Evolutionary conservation across 352 stramenopile genomes (phyloP).

Genomic region (Elongisporangium anandrum): DNA sequence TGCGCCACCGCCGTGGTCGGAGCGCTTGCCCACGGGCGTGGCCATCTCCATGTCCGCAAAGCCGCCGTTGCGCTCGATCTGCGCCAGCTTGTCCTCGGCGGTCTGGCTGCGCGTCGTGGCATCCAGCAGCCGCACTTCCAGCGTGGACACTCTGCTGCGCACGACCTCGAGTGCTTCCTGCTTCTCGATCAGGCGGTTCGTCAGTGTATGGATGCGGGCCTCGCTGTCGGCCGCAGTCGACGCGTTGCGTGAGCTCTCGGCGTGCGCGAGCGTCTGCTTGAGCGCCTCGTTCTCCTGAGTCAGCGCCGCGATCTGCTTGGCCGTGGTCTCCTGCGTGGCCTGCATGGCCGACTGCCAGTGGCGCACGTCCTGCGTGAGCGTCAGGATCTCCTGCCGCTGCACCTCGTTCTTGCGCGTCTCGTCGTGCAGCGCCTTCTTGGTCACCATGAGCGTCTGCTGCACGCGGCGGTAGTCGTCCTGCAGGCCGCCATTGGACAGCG

Average conservation of each 20-base stretch:
- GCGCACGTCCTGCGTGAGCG: constrained; percentile 47
- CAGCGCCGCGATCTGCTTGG: constrained; percentile 31
- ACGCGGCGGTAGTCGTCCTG: constrained; percentile 53
- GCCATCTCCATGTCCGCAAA: constrained; percentile 64
- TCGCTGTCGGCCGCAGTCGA: constrained; percentile 31
- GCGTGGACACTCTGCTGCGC: constrained; percentile 59
- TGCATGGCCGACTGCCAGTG: constrained; percentile 41
- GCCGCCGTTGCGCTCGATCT: constrained; percentile 60
- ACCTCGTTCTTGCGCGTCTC: constrained; percentile 59
- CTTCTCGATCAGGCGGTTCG: constrained; percentile 78
- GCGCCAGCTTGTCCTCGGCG: constrained; percentile 55
- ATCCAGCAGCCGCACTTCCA: constrained; percentile 67
- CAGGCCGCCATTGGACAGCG: neutral
- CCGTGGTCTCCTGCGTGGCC: constrained; percentile 22
- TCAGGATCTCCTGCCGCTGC: constrained; percentile 60
- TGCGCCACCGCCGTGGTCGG: constrained; percentile 4
- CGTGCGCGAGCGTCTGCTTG: constrained; percentile 37
- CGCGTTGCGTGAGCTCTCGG: constrained; percentile 16
- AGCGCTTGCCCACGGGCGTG: constrained; percentile 30
- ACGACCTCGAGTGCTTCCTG: constrained; percentile 72
- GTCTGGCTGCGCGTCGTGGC: constrained; percentile 31
- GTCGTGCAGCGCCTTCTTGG: constrained; percentile 77
- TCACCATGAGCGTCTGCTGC: constrained; percentile 58
- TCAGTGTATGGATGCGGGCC: constrained; percentile 69
- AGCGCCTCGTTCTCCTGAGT: constrained; percentile 40